Evolutionary conservation across 148 eudicot genomes (phyloP).

Genomic region (Dianthus caryophyllus): DNA sequence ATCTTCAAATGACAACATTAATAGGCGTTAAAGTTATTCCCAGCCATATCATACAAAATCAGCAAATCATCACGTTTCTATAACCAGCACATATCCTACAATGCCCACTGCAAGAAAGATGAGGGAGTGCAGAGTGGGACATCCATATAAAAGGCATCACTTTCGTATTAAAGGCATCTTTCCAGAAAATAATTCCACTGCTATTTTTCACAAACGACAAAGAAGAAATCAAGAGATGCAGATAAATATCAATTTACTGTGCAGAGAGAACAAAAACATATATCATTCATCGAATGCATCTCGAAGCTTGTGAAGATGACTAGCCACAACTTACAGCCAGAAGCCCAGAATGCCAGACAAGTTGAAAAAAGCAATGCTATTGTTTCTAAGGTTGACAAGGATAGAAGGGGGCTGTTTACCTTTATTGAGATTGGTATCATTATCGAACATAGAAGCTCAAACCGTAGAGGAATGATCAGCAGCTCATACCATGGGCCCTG

Average conservation of each 20-base stretch:
- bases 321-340: background rate
- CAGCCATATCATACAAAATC: background rate
- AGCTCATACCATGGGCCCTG: slow-evolving; percentile 95
- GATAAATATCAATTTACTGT: background rate
- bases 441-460: slow-evolving; percentile 97
- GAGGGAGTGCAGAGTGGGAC: background rate
- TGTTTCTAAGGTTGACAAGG: background rate
- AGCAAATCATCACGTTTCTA: no score
- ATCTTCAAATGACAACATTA: background rate
- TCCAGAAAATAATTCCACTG: background rate
- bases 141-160: background rate
- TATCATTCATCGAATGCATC: background rate
- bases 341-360: no score
- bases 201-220: no score
- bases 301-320: slow-evolving; percentile 2
- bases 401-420: slow-evolving; percentile 36
- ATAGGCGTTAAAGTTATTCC: background rate
- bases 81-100: background rate
- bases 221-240: background rate
- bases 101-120: slow-evolving; percentile 3
- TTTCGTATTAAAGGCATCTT: background rate
- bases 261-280: background rate
- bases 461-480: slow-evolving; percentile 82
- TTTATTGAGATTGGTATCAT: slow-evolving; percentile 99
- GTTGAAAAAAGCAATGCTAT: background rate